Evolutionary conservation across 164 flowering plant genomes (phyloP).

Genomic region (Houttuynia cordata): DNA sequence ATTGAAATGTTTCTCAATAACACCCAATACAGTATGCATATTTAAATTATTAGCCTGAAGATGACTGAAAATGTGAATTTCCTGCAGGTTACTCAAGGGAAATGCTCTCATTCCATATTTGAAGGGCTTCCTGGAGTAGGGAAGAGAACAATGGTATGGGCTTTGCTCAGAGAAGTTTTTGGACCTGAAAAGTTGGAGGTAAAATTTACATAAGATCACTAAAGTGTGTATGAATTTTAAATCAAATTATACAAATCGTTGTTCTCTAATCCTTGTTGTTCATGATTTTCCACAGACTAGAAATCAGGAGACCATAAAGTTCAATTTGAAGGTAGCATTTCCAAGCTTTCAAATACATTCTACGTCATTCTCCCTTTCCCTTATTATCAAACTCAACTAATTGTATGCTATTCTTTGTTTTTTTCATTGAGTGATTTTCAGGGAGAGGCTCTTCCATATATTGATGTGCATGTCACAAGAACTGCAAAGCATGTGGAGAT

Average conservation of each 20-base stretch:
- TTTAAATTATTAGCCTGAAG: no score
- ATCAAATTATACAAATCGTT: background rate
- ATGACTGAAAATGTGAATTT: no score
- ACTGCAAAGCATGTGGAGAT: conserved; percentile 50
- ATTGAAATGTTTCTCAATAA: no score
- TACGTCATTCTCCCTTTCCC: no score
- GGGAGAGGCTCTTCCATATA: conserved; percentile 38
- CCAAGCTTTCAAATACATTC: background rate
- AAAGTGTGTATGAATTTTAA: no score
- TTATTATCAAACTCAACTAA: background rate
- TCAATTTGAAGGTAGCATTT: conserved; percentile 38
- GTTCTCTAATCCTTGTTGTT: background rate
- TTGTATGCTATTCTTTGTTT: no score
- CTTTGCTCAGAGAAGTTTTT: conserved; percentile 39
- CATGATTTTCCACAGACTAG: conserved; percentile 23
- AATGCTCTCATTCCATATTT: conserved; percentile 44
- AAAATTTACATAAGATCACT: background rate
- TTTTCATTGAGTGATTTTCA: no score
- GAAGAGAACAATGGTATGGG: conserved; percentile 63
- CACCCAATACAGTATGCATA: no score
- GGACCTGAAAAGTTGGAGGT: conserved; percentile 42
- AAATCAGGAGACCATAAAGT: conserved; percentile 24
- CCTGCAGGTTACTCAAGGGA: conserved; percentile 22
- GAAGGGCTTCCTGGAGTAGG: conserved; percentile 67
- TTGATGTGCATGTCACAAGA: conserved; percentile 31